Evolutionary conservation across 768 basidiomycete genomes (phyloP).

Genomic region (Clathrus columnatus): DNA sequence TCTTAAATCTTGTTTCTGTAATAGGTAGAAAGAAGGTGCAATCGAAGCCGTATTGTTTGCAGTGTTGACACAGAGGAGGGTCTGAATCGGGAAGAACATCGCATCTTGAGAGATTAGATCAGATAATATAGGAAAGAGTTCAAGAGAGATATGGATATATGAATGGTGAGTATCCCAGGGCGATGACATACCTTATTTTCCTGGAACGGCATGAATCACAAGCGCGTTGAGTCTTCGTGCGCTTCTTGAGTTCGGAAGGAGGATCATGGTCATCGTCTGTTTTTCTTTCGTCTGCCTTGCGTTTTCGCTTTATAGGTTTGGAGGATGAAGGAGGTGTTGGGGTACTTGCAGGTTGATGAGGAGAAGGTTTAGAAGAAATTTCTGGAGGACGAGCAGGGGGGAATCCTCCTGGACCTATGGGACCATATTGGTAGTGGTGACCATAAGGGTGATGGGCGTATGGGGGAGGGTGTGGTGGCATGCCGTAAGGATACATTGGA

Average conservation of each 20-base stretch:
- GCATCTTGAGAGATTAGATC: constrained; percentile 38
- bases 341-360: constrained; percentile 28
- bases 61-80: constrained; percentile 83
- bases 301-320: constrained; percentile 33
- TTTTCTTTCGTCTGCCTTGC: constrained; percentile 33
- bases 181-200: constrained; percentile 60
- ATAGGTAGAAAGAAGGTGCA: constrained; percentile 98
- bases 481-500: constrained; percentile 9
- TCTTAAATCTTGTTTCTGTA: constrained; percentile 97
- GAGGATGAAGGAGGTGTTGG: constrained; percentile 38
- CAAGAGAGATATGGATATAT: constrained; percentile 6
- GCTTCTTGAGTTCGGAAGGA: constrained; percentile 60
- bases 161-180: constrained; percentile 3
- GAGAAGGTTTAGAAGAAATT: constrained; percentile 27
- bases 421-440: background rate
- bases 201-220: constrained; percentile 87
- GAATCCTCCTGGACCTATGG: background rate
- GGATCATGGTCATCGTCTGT: constrained; percentile 54
- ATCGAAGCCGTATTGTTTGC: constrained; percentile 87
- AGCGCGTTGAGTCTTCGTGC: constrained; percentile 86
- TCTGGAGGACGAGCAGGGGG: constrained; percentile 2
- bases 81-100: constrained; percentile 76
- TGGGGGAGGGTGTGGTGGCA: constrained; percentile 8
- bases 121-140: constrained; percentile 4
- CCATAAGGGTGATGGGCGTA: constrained; percentile 9